Evolutionary conservation across 2,329 filamentous ascomycete genomes (phyloP).

Genomic region (Neurospora sp.): DNA sequence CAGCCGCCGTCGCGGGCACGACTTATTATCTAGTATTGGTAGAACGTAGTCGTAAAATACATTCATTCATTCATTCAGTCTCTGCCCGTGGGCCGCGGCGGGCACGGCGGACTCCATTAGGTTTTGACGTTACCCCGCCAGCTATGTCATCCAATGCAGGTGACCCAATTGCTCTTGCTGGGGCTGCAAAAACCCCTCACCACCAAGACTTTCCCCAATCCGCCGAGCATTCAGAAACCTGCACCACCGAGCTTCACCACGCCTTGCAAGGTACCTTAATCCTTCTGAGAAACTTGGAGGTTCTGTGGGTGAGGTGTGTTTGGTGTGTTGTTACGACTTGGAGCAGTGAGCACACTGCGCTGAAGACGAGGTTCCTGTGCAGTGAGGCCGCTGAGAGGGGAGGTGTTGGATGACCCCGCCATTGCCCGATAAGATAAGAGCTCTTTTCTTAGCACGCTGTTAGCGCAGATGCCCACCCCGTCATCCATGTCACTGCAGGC

Average conservation of each 20-base stretch:
- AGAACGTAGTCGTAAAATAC: too few species aligned
- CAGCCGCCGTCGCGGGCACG: too few species aligned
- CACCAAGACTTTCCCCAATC: neutral
- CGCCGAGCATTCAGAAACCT: neutral
- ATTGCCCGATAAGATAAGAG: slow-evolving; percentile 23
- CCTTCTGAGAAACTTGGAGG: neutral
- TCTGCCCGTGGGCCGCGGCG: neutral
- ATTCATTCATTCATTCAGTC: too few species aligned
- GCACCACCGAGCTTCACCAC: neutral
- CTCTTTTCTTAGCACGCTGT: slow-evolving; percentile 2
- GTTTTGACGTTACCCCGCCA: neutral
- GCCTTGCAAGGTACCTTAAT: neutral
- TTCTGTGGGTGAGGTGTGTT: neutral
- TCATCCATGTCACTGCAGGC: neutral
- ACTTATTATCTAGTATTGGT: too few species aligned
- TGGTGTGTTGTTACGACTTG: neutral
- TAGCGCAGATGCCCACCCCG: neutral
- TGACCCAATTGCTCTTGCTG: neutral
- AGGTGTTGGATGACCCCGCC: neutral
- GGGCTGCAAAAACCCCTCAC: slow-evolving; percentile 14
- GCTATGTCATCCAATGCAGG: slow-evolving; percentile 4
- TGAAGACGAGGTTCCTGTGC: neutral
- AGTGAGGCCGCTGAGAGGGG: neutral
- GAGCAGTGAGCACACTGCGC: neutral
- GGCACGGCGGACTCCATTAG: neutral